Evolutionary conservation across 1,284 basidiomycete genomes (phyloP).

Genomic region (Baeospora myosura): DNA sequence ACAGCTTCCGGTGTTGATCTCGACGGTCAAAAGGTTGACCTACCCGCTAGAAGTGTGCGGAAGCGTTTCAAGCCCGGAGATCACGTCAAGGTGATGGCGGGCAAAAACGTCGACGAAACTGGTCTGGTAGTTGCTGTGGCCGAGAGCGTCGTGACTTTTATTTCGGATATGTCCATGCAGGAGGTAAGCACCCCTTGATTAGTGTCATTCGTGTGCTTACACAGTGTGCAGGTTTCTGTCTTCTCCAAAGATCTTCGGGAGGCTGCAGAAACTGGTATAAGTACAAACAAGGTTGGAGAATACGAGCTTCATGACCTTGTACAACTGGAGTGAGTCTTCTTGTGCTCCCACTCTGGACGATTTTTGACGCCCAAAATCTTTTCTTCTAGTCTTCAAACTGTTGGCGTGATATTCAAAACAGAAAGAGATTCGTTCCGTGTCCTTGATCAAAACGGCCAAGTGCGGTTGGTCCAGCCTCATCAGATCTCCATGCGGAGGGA

Average conservation of each 20-base stretch:
- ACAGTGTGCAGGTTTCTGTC: constrained; percentile 67
- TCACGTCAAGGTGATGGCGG: constrained; percentile 97
- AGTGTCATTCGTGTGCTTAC: constrained; percentile 1
- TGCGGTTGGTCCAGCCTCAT: constrained; percentile 86
- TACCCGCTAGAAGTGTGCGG: constrained; percentile 83
- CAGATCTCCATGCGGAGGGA: constrained; percentile 91
- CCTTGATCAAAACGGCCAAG: constrained; percentile 88
- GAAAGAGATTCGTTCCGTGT: constrained; percentile 94
- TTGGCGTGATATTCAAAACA: constrained; percentile 96
- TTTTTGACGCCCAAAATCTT: constrained; percentile 9
- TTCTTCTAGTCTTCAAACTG: constrained; percentile 70
- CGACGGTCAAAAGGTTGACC: constrained; percentile 78
- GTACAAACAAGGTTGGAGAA: constrained; percentile 83
- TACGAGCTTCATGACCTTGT: constrained; percentile 97
- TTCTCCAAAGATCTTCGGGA: constrained; percentile 97
- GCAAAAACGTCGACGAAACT: constrained; percentile 92
- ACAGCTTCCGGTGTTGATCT: constrained; percentile 77
- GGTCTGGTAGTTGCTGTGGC: constrained; percentile 92
- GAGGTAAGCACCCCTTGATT: constrained; percentile 47
- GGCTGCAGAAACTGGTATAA: constrained; percentile 91
- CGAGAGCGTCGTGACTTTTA: constrained; percentile 89
- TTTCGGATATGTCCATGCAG: constrained; percentile 95
- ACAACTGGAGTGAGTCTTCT: constrained; percentile 78
- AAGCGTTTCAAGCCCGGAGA: constrained; percentile 97
- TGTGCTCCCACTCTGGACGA: constrained; percentile 3